Evolutionary conservation across 768 basidiomycete species (phyloP), one percentile per base, ranked within the genome.

Genomic region (Suillus lakei): DNA sequence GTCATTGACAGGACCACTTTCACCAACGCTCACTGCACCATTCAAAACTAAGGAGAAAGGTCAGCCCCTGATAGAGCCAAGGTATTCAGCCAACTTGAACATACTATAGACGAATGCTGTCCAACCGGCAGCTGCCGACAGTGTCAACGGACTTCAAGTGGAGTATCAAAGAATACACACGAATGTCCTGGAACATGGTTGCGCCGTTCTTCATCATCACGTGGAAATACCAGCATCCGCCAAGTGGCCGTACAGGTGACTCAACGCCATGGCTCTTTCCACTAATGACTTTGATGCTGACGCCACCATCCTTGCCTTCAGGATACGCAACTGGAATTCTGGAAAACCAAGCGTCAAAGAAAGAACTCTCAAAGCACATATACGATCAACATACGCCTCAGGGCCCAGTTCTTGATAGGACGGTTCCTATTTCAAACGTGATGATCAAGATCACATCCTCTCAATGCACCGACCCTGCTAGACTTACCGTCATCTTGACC

Each of bases 141-240:
- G 61, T 30, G 12, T 32, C 13, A 9, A 34, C 5, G 12, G 28
- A 39, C 10, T 59, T 21, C 39, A 26, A 28, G 9, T 30, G 18
- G 61, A 61, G 1, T 46, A 50, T 41, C 43, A 18, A 41, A n/a
- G 48, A 43, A 26, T 16, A 78, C 90, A 73, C 68, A 88, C 93
- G 96, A 46, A 98, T 82, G 12, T 90, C 87, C 74, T 96, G 96
- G 81, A 93, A 97, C 36, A 94, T 84, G 36, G 74, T 72, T 48
- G 77, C 81, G 2, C 85, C 88, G 66, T 84, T 84, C 32, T 83
- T 78, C 74, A 96, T 88, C 64, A 80, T 87, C 66, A 91, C 78
- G 72, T 96, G 93, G 79, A 96, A 90, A 77, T 88, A 98, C 93
- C 94, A 96, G 77, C 95, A 96, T 6, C 96, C 96, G 15, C 96